phyloP scores from a whole-genome alignment of 2,329 filamentous ascomycete species.

The Ceratocystis papillata region DNA sequence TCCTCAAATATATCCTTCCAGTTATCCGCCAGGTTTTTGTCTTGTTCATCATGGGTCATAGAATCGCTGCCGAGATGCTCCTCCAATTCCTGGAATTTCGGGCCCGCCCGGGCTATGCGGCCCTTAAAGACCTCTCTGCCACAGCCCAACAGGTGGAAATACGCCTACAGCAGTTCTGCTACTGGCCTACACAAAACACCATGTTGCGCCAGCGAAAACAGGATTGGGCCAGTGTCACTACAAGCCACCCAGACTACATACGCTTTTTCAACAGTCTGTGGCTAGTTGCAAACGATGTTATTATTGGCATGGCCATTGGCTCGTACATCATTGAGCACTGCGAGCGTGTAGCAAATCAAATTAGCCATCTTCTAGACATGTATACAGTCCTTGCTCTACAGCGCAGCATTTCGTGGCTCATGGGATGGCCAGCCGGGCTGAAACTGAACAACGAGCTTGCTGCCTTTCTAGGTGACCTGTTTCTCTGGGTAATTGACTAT shows the following conservation, averaged over 20 bases:
- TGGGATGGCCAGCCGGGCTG: conserved; percentile 86
- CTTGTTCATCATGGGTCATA: conserved; percentile 66
- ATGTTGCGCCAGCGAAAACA: conserved; percentile 80
- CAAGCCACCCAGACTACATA: conserved; percentile 93
- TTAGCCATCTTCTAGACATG: conserved; percentile 61
- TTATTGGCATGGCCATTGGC: conserved; percentile 91
- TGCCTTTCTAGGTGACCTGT: conserved; percentile 86
- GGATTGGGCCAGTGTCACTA: conserved; percentile 92
- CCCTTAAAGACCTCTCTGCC: conserved; percentile 88
- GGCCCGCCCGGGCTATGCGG: conserved; percentile 62
- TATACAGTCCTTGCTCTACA: conserved; percentile 86
- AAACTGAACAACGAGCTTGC: conserved; percentile 93
- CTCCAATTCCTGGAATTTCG: conserved; percentile 77
- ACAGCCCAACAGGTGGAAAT: conserved; percentile 97
- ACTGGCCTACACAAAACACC: conserved; percentile 95
- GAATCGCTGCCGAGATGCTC: conserved; percentile 68
- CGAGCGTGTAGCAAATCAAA: conserved; percentile 66
- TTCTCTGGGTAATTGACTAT: conserved; percentile 97
- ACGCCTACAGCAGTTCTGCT: conserved; percentile 92
- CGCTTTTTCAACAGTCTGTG: conserved; percentile 97
- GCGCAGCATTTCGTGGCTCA: conserved; percentile 85
- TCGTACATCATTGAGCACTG: conserved; percentile 97
- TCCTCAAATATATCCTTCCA: conserved; percentile 67
- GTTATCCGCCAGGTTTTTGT: conserved; percentile 63
- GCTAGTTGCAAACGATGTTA: conserved; percentile 97